Evolutionary conservation across 257 asterid species (phyloP), one percentile per base, ranked within the genome.

Genomic region (Ilex aquifolium): DNA sequence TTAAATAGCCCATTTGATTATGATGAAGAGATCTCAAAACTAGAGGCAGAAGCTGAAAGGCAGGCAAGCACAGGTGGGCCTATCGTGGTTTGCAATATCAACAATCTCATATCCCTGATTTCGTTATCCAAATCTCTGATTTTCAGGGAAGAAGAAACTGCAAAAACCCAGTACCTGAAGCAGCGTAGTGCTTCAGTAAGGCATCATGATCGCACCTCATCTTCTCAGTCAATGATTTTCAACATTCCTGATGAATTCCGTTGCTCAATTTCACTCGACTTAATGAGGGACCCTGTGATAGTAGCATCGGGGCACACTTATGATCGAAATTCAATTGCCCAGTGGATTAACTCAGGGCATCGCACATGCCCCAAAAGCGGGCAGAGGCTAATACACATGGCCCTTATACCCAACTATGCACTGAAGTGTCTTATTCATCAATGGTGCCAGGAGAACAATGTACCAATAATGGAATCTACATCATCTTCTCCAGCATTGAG

Each of bases 1-100:
- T 64, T 87, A 56, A 80, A 57, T 64, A 76, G 60, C 64, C 56
- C 67, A 10, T 15, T 44, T 32, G 83, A 87, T 16, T 76, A 77
- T 30, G 88, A 82, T 30, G 90, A 77, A 52, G 96, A 85, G 84
- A 82, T 90, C 32, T 80, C 75, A 5, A 87, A 85, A 61, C 90
- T 90, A 5, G 79, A 67, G 70, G 74, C 73, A 49, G 92, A 90
- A 77, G 90, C 88, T 30, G 82, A 76, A 77, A 82, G 79, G 64
- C 95, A 90, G 78, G 95, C 92, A 14, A 95, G 97, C 58, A 87
- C 97, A 5, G 97, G 97, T 40, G 97, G 97, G 55, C 80, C 83
- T 11, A 72, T 80, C 3, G 92, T 85, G 31, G 85, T 87, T 32
- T 80, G 85, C 1, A 87, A 81, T 65, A 85, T 90, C 57, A 82